Conservation (phyloP, 345 rosid genomes). For the Eucalyptus camaldulensis region DNA sequence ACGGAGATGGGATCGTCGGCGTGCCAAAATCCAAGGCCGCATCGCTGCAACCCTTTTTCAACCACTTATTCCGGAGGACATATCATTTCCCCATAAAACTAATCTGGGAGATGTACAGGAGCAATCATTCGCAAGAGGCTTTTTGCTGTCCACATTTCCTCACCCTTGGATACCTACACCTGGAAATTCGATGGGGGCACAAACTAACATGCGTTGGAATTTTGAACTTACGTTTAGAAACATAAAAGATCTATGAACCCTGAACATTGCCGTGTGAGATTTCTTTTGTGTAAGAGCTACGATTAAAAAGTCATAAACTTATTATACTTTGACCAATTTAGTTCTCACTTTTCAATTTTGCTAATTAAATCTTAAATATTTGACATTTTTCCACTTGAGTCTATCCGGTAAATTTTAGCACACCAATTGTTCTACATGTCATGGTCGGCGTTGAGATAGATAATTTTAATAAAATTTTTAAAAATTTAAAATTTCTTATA, state of each 20-base stretch:
- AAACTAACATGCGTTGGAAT: not conserved
- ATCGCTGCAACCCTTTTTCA: not conserved
- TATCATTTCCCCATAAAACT: not conserved
- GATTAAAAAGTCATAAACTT: not conserved
- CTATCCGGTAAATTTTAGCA: accelerated
- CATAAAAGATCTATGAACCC: not conserved
- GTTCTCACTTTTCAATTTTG: not conserved
- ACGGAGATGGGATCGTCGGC: not conserved
- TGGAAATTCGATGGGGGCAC: not conserved
- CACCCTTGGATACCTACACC: not conserved
- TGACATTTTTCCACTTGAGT: too few species aligned
- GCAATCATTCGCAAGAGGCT: not conserved
- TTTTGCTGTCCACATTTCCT: not conserved
- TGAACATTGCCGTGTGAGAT: not conserved
- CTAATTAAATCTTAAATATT: too few species aligned
- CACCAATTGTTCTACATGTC: accelerated
- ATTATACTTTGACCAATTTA: too few species aligned
- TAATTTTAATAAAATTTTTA: too few species aligned
- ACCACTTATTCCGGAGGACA: not conserved
- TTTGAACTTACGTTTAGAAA: not conserved
- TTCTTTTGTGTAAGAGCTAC: not conserved
- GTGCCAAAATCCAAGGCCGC: not conserved
- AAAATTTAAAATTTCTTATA: too few species aligned
- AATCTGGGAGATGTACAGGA: not conserved
- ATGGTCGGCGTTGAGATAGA: accelerated